Conservation (phyloP, 2,329 filamentous ascomycete genomes). For the Decorospora gaudefroyi region DNA sequence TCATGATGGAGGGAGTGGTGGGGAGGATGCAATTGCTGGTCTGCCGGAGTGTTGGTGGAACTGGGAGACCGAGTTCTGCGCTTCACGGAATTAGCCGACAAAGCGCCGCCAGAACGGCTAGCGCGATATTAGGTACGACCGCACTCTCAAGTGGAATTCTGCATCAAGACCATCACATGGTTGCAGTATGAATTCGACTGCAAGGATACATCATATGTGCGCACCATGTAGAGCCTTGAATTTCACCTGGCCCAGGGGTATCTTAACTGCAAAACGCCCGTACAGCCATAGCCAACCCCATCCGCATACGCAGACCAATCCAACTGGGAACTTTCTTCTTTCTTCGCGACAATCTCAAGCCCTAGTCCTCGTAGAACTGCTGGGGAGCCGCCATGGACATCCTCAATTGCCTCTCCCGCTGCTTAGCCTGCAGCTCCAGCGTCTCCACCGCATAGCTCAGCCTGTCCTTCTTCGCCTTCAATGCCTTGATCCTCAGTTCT, state of each 20-base stretch:
- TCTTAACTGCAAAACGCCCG: slow-evolving; percentile 38
- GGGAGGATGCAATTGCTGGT: slow-evolving; percentile 48
- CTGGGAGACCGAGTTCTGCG: slow-evolving; percentile 38
- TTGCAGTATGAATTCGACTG: too few species aligned
- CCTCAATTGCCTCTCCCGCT: slow-evolving; percentile 71
- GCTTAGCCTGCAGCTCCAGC: slow-evolving; percentile 81
- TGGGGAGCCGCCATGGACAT: slow-evolving; percentile 69
- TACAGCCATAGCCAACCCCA: slow-evolving; percentile 1
- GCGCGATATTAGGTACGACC: not conserved
- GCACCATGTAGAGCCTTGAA: too few species aligned
- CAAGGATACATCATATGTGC: too few species aligned
- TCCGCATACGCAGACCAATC: not conserved
- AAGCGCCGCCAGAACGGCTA: slow-evolving; percentile 11
- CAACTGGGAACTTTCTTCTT: not conserved
- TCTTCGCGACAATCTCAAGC: not conserved
- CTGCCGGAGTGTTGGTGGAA: slow-evolving; percentile 36
- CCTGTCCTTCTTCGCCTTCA: slow-evolving; percentile 81
- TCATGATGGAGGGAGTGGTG: slow-evolving; percentile 66
- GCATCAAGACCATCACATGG: too few species aligned
- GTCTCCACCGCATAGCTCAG: slow-evolving; percentile 85
- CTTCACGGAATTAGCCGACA: slow-evolving; percentile 26
- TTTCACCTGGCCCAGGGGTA: slow-evolving; percentile 27
- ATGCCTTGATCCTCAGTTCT: slow-evolving; percentile 64
- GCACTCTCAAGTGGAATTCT: too few species aligned
- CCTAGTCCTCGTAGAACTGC: slow-evolving; percentile 43